Conservation (phyloP, 805 yeast species). For the Maudiozyma turicensis region DNA sequence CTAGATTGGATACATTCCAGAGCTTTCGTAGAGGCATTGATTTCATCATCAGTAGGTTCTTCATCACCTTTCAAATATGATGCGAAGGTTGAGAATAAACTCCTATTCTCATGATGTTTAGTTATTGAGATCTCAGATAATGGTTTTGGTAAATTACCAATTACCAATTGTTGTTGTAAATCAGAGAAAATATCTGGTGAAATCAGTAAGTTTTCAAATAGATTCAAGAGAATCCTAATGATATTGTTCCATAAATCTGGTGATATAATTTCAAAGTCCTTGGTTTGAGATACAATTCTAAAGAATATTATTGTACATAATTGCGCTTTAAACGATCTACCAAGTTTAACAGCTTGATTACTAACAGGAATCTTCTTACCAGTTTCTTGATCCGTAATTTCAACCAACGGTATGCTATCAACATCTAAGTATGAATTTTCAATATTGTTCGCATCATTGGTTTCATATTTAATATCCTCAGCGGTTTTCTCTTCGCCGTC, state of each 20-base stretch:
- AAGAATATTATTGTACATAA: constrained; percentile 78
- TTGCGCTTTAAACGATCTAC: constrained; percentile 87
- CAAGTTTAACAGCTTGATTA: constrained; percentile 73
- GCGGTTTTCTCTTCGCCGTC: constrained; percentile 11
- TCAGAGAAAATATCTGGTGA: constrained; percentile 55
- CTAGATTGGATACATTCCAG: constrained; percentile 75
- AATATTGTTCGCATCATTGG: background rate
- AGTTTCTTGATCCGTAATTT: constrained; percentile 41
- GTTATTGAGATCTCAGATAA: constrained; percentile 58
- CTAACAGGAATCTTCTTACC: constrained; percentile 59
- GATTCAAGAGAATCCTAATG: constrained; percentile 46
- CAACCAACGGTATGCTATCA: constrained; percentile 33
- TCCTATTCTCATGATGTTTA: constrained; percentile 56
- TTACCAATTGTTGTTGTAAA: constrained; percentile 47
- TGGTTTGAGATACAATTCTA: constrained; percentile 56
- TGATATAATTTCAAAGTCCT: constrained; percentile 33
- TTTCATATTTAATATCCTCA: constrained; percentile 2
- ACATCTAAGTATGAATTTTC: constrained; percentile 6
- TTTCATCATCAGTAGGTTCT: constrained; percentile 90
- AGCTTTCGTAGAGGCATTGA: constrained; percentile 75
- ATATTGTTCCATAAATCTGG: constrained; percentile 49
- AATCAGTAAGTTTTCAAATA: constrained; percentile 66
- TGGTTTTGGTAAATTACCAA: constrained; percentile 49
- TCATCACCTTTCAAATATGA: constrained; percentile 90
- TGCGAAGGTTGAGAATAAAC: constrained; percentile 84